phyloP scores from a whole-genome alignment of 192 early-diverging fungal genomes.

The Obelidium mucronatum region DNA sequence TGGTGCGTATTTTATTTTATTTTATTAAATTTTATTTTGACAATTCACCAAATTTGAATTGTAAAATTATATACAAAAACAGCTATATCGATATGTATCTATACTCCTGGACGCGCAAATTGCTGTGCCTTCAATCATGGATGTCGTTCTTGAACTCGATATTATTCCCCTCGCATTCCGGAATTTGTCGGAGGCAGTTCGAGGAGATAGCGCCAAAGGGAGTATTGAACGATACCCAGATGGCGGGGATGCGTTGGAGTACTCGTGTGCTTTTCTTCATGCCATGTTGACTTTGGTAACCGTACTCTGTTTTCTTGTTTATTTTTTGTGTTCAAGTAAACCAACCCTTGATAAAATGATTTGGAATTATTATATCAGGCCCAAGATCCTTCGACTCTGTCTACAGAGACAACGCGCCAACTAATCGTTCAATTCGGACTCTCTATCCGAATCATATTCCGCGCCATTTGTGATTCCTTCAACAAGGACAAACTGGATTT shows the following conservation, averaged over 20 bases:
- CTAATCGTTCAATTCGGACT: constrained; percentile 26
- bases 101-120: constrained; percentile 19
- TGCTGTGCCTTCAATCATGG: not conserved
- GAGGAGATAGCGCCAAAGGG: not conserved
- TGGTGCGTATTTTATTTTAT: not conserved
- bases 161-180: constrained; percentile 20
- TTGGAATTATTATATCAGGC: not conserved
- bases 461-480: constrained; percentile 26
- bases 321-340: no score
- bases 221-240: not conserved
- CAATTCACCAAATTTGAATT: no score
- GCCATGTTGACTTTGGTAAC: constrained; percentile 10
- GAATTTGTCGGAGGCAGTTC: not conserved
- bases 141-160: constrained; percentile 11
- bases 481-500: constrained; percentile 3
- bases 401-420: not conserved
- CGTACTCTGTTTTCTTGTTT: not conserved
- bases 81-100: constrained; percentile 22
- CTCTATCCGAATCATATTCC: constrained; percentile 16
- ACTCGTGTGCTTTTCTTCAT: constrained; percentile 3
- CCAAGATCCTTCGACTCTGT: not conserved
- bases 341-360: not conserved
- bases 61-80: no score
- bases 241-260: constrained; percentile 12
- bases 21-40: no score